Evolutionary conservation across 495 filamentous ascomycete genomes (phyloP).

Genomic region (Rusavskia elegans): DNA sequence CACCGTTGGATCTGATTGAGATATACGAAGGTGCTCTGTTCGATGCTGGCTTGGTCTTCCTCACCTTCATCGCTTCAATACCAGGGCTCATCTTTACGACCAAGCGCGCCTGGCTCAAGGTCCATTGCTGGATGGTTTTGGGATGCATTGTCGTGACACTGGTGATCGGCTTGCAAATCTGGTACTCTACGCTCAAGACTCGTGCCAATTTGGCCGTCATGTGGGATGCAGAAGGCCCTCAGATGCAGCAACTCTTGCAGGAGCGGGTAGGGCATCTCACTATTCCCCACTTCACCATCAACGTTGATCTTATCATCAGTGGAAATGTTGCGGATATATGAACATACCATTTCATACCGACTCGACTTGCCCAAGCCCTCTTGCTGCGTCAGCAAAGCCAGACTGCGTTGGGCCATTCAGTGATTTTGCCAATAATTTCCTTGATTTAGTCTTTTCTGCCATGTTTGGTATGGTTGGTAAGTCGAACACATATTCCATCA

Average conservation of each 20-base stretch:
- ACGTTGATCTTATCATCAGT: constrained; percentile 23
- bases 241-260: constrained; percentile 47
- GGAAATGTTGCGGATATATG: constrained; percentile 59
- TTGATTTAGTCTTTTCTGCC: constrained; percentile 59
- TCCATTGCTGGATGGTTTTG: constrained; percentile 42
- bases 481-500: constrained; percentile 2
- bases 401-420: constrained; percentile 49
- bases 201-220: constrained; percentile 36
- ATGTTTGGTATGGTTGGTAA: constrained; percentile 56
- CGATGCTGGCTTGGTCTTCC: constrained; percentile 48
- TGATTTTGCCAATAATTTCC: constrained; percentile 46
- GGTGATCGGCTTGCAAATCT: constrained; percentile 46
- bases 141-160: constrained; percentile 47
- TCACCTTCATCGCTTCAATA: constrained; percentile 27
- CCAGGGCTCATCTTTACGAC: constrained; percentile 19
- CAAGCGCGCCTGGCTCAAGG: constrained; percentile 23
- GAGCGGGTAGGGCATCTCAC: constrained; percentile 31
- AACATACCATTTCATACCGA: constrained; percentile 48
- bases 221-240: constrained; percentile 35
- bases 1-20: neutral
- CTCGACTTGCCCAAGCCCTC: constrained; percentile 39
- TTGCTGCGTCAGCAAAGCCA: constrained; percentile 45
- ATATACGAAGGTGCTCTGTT: constrained; percentile 38
- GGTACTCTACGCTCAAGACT: constrained; percentile 52
- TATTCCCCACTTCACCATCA: constrained; percentile 9